Evolutionary conservation across 257 asterid genomes (phyloP), one percentile per base, ranked within the genome.

Genomic region (Penstemon barbatus): DNA sequence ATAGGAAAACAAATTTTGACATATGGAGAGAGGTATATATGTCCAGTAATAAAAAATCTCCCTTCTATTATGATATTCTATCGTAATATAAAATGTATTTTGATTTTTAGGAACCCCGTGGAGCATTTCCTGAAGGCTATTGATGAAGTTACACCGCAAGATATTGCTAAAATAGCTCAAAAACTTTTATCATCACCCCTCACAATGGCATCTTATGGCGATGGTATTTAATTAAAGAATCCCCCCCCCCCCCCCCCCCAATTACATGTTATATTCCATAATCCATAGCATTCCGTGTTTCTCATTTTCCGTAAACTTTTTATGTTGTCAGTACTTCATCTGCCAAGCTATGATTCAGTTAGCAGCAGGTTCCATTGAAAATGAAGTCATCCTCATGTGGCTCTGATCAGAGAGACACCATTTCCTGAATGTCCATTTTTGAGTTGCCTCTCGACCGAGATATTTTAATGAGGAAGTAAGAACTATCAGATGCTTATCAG

Each of bases 141-240:
- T 38, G 97, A 94, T 39, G 80, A 75, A 53, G 76, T 94, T 66
- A 69, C 91, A 41, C 63, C 67, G 7, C 66, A 79, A 51, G 97
- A 90, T 79, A 86, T 94, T 63, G 53, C 85, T 60, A 45, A 71
- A 5, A 11, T 66, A 33, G 82, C 81, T 9, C 76, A 72, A 62
- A 83, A 82, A 73, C 95, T 94, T 53, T 25, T 94, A 15, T 56
- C 82, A 12, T 83, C 95, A 37, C 99, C 97, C 55, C 95, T 94
- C 65, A 87, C 97, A 63, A 77, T 94, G 96, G 99, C 97, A 61
- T 89, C 96, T 19, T 87, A 87, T 53, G 97, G 99, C 78, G 97
- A 91, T 40, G 99, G 99, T 94, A 25, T 25, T 25, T 0, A 43
- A 42, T 51, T 10, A 5, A 5, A 12, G 13, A 44, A 38, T 36